A percentile compares a stretch with the other conserved stretches of the same genome.
These are phyloP conservation scores for Nigrospora oryzae DNA, from an alignment of 2,329 filamentous ascomycete genomes.

Conservation along the genomic window DNA sequence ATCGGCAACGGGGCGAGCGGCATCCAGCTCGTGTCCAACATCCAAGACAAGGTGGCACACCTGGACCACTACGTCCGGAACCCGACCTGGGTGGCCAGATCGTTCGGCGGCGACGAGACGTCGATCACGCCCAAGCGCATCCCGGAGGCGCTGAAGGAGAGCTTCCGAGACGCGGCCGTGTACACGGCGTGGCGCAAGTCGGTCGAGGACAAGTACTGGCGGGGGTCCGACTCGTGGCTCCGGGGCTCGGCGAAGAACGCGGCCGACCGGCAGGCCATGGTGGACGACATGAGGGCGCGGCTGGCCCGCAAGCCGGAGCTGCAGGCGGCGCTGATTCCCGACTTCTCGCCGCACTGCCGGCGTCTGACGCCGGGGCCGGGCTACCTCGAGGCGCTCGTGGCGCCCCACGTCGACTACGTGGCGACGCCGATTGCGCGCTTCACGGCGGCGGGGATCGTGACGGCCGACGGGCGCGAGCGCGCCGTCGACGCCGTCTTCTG, in stretches of 20 bases:
- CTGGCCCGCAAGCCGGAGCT: conserved; percentile 47
- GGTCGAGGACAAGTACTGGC: conserved; percentile 54
- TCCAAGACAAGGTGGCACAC: conserved; percentile 37
- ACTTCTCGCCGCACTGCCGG: conserved; percentile 57
- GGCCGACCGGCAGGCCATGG: conserved; percentile 36
- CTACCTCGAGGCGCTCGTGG: conserved; percentile 56
- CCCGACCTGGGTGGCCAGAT: conserved; percentile 59
- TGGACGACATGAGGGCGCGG: conserved; percentile 43
- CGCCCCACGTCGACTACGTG: conserved; percentile 56
- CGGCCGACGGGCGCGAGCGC: conserved; percentile 44
- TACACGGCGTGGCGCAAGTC: conserved; percentile 53
- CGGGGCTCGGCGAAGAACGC: conserved; percentile 41
- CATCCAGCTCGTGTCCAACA: conserved; percentile 45
- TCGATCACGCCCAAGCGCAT: conserved; percentile 48
- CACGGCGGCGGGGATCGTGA: conserved; percentile 51
- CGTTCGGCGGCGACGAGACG: conserved; percentile 47
- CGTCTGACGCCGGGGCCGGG: conserved; percentile 58
- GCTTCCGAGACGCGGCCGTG: conserved; percentile 48
- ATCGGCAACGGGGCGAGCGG: conserved; percentile 58
- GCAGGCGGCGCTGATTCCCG: conserved; percentile 46
- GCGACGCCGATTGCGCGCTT: conserved; percentile 47
- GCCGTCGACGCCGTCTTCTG: conserved; percentile 60
- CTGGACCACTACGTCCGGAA: conserved; percentile 59
- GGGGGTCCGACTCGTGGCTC: conserved; percentile 45
- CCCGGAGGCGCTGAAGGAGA: conserved; percentile 40